Percentiles rank a stretch among this genome's conserved stretches.
Evolutionary conservation across 768 basidiomycete genomes (phyloP).

Genomic region (Bullera alba): DNA sequence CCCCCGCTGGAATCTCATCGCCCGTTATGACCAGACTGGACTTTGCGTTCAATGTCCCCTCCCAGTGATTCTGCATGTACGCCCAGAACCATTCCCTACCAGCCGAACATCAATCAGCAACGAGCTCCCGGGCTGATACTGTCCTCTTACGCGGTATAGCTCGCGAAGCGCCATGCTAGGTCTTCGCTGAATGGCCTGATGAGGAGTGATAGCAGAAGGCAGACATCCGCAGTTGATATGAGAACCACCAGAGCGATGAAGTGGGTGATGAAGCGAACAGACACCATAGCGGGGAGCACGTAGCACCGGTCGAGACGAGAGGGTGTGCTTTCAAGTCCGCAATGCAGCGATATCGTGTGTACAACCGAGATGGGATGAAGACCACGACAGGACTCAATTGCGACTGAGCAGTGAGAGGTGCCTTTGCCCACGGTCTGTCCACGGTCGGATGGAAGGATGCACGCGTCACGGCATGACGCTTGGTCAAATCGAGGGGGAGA

Average conservation of each 20-base stretch:
- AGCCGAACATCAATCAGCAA: background rate
- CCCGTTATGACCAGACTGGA: slow-evolving; percentile 12
- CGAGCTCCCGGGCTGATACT: background rate
- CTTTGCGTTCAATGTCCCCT: slow-evolving; percentile 14
- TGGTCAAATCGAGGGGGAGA: no score
- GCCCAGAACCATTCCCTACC: slow-evolving; percentile 23
- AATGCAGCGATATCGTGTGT: no score
- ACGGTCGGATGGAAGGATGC: no score
- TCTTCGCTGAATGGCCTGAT: slow-evolving; percentile 25
- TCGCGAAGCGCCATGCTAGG: slow-evolving; percentile 18
- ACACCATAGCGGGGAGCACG: no score
- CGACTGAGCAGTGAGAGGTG: no score
- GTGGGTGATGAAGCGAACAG: no score
- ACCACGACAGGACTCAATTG: no score
- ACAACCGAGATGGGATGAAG: no score
- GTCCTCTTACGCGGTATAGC: slow-evolving; percentile 28
- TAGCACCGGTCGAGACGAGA: no score
- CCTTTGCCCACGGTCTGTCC: no score
- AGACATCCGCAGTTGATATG: slow-evolving; percentile 16
- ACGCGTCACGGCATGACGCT: no score
- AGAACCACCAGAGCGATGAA: background rate
- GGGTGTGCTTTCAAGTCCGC: no score
- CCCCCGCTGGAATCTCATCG: slow-evolving; percentile 18
- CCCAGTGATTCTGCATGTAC: slow-evolving; percentile 36
- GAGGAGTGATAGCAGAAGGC: slow-evolving; percentile 12